Base-by-base conservation (phyloP, 1,284 basidiomycete species). In the Kalmanozyma brasiliensis region DNA sequence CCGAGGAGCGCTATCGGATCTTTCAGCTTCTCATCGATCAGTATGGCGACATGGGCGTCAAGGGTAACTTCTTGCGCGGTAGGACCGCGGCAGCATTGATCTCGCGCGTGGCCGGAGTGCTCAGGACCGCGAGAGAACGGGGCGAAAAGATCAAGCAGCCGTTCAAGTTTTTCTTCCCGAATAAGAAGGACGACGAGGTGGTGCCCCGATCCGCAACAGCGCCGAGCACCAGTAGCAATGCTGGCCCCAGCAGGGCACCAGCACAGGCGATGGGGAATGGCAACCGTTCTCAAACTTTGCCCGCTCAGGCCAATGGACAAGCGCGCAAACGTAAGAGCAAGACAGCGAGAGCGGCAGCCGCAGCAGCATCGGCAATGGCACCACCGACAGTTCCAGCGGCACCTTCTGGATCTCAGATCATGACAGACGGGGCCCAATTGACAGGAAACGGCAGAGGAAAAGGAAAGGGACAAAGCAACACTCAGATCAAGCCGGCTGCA, bases 161-260 rank as follows among this genome's bases (percentile, higher is more conserved):
- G 1, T 70, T 70, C 53, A 61, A 61, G 20, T 70, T 70, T 26
- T 57, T 70, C 35, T 70, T 70, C 34, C 67, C 67, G 7, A 52
- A 64, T 30, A 49, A 46, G 17, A 65, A 51, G 43, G 62, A 55
- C 22, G 63, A 60, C 5, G 57, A 49, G 7, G 41, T 40, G 14
- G 20, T 26, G 14, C 34, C 41, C 9, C 40, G 55, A 4, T 48
- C 53, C 1, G 47, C 36, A 2, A 52, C 58, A 9, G 55, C 36
- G 26, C 55, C 57, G 7, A 29, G 45, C 43, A 17, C 24, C 52
- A 24, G 6, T 20, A 35, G 23, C 30, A 22, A 49, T 7, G 26
- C 26, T 29, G 38, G 32, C 11, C 40, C 34, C 30, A 22, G 40
- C 24, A 42, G 16, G 14, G 24, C 42, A 37, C 44, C 30, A n/a